Conservation (phyloP, 495 filamentous ascomycete species). For the Penicillium manginii region DNA sequence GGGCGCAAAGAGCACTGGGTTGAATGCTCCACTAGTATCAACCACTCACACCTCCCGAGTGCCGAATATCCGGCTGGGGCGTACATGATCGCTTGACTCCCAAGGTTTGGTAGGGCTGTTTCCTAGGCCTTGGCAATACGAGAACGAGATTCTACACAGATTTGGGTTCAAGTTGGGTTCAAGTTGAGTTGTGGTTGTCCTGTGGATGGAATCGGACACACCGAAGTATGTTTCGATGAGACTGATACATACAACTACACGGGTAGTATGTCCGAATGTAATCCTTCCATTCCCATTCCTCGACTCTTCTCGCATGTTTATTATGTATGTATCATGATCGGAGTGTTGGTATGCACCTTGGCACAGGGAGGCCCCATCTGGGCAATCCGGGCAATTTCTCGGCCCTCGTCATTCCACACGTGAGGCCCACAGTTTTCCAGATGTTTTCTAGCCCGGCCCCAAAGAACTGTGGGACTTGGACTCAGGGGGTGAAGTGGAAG, state of each 20-base stretch:
- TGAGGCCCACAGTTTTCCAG: slow-evolving; percentile 25
- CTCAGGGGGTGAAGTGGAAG: background rate
- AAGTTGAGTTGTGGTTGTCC: too few species aligned
- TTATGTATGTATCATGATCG: slow-evolving; percentile 3
- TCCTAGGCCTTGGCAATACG: slow-evolving; percentile 1
- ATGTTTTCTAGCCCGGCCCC: slow-evolving; percentile 24
- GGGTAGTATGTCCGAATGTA: slow-evolving; percentile 6
- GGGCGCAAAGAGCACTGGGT: slow-evolving; percentile 3
- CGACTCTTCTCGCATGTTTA: slow-evolving; percentile 8
- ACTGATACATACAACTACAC: background rate
- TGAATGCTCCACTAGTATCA: background rate
- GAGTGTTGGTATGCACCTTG: slow-evolving; percentile 11
- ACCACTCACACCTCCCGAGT: slow-evolving; percentile 1
- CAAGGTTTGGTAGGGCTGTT: background rate
- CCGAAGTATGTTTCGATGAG: slow-evolving; percentile 13
- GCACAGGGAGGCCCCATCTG: slow-evolving; percentile 2
- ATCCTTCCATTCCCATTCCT: slow-evolving; percentile 22
- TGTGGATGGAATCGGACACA: slow-evolving; percentile 7
- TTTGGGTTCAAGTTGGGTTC: too few species aligned
- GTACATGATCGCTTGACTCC: slow-evolving; percentile 3
- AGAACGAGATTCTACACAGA: background rate
- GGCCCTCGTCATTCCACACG: slow-evolving; percentile 25
- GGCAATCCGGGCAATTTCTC: slow-evolving; percentile 8
- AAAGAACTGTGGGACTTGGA: background rate
- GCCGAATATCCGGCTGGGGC: slow-evolving; percentile 19